phyloP scores from a whole-genome alignment of 139 green algal genomes.

The Chlorella sp. region DNA sequence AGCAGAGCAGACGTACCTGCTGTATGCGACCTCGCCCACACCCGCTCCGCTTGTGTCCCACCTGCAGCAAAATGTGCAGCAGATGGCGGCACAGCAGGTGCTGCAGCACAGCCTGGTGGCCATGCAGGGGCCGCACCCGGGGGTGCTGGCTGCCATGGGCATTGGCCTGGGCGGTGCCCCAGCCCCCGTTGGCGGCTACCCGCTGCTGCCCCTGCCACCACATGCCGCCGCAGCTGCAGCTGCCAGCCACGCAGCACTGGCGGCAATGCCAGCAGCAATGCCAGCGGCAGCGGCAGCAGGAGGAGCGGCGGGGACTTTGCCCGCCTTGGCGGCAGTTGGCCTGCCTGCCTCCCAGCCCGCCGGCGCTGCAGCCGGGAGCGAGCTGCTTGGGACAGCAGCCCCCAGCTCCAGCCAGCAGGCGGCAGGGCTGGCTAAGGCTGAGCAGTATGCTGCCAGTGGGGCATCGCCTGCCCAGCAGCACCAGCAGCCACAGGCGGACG shows the following conservation, averaged over 20 bases:
- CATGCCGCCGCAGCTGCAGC: neutral
- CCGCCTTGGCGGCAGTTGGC: no score
- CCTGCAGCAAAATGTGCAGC: conserved; percentile 45
- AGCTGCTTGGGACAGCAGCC: no score
- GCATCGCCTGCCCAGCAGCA: no score
- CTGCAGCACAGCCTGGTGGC: conserved; percentile 43
- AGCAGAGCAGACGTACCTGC: no score
- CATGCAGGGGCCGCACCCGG: conserved; percentile 19
- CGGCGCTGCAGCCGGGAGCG: no score
- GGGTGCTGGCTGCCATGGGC: conserved; percentile 6
- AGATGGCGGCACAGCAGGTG: conserved; percentile 52
- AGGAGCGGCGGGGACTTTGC: neutral
- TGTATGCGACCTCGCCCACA: neutral
- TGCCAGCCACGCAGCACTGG: neutral
- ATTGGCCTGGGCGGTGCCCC: neutral
- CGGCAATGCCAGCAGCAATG: neutral
- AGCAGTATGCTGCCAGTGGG: no score
- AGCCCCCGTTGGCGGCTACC: neutral
- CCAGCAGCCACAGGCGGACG: no score
- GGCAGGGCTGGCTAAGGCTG: no score
- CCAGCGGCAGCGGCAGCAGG: neutral
- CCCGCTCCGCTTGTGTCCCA: no score
- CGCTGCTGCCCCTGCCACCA: neutral
- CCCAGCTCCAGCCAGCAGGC: no score
- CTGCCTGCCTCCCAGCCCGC: no score